These are phyloP conservation scores for thale cress (Arabidopsis thaliana) DNA, from an alignment of 345 rosid species.

Conservation along the genomic window DNA sequence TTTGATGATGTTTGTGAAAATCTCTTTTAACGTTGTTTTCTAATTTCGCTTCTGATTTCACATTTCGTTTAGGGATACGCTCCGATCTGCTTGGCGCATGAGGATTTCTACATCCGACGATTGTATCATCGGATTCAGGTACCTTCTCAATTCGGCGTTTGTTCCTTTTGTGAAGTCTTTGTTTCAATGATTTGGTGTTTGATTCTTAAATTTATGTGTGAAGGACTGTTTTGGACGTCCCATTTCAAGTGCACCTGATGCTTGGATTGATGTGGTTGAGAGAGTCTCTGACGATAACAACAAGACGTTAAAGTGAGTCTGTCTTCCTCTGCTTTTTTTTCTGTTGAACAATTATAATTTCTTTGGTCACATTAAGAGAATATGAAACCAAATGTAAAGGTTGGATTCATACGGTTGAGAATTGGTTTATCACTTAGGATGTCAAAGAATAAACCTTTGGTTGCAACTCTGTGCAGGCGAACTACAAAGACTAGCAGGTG, in stretches of 20 bases:
- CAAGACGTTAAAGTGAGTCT: conserved; percentile 77
- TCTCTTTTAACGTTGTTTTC: too few relatives aligned
- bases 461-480: conserved; percentile 59
- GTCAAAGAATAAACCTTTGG: background rate
- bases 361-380: background rate
- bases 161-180: background rate
- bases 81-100: conserved; percentile 88
- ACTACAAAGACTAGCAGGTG: conserved; percentile 71
- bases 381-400: conserved; percentile 1
- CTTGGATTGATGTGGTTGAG: conserved; percentile 86
- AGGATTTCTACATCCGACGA: conserved; percentile 90
- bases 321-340: conserved; percentile 10
- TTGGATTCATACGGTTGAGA: background rate
- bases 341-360: background rate
- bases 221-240: conserved; percentile 95
- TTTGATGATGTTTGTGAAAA: too few relatives aligned
- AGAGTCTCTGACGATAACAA: conserved; percentile 80
- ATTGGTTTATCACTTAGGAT: background rate
- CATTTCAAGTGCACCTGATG: conserved; percentile 87
- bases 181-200: conserved; percentile 10
- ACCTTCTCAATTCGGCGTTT: background rate
- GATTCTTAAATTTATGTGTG: background rate
- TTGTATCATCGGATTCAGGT: conserved; percentile 93
- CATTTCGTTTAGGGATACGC: conserved; percentile 67
- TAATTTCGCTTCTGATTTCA: background rate